A percentile compares a stretch with the other conserved stretches of the same genome.
Conservation (phyloP, 352 stramenopile species). For the Phytophthora foliorum region DNA sequence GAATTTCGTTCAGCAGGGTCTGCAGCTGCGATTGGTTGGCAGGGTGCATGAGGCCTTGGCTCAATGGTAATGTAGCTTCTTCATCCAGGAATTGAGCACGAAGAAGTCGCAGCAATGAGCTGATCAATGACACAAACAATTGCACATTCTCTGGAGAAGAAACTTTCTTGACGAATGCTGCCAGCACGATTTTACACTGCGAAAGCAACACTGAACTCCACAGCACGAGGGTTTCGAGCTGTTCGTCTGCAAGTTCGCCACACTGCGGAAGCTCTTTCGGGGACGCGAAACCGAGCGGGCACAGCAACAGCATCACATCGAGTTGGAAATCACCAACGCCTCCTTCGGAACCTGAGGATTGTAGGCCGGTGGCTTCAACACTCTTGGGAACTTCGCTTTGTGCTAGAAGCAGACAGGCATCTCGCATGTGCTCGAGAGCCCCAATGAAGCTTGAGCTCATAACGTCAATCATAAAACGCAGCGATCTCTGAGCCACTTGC, state of each 20-base stretch:
- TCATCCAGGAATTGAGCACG: conserved; percentile 25
- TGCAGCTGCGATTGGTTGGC: conserved; percentile 28
- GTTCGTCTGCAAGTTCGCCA: conserved; percentile 63
- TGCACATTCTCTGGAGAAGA: background rate
- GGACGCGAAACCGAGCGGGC: conserved; percentile 49
- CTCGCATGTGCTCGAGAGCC: conserved; percentile 55
- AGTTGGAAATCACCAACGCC: conserved; percentile 23
- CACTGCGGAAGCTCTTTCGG: conserved; percentile 36
- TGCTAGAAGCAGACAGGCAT: conserved; percentile 27
- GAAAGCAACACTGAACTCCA: conserved; percentile 56
- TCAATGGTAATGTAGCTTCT: conserved; percentile 5
- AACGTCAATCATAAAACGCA: conserved; percentile 65
- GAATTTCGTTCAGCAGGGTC: conserved; percentile 29
- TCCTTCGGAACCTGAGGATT: background rate
- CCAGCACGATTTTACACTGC: conserved; percentile 50
- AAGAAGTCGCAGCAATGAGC: conserved; percentile 27
- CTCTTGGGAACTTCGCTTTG: background rate
- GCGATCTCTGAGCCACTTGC: conserved; percentile 36
- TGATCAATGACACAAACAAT: conserved; percentile 3
- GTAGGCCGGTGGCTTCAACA: background rate
- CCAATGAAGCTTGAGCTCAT: conserved; percentile 64
- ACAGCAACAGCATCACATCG: conserved; percentile 44
- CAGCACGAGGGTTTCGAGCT: conserved; percentile 45
- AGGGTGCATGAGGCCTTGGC: conserved; percentile 24
- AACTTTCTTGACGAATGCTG: conserved; percentile 1